Conservation (phyloP, 2,329 filamentous ascomycete species). For the Paecilomyces formosus region DNA sequence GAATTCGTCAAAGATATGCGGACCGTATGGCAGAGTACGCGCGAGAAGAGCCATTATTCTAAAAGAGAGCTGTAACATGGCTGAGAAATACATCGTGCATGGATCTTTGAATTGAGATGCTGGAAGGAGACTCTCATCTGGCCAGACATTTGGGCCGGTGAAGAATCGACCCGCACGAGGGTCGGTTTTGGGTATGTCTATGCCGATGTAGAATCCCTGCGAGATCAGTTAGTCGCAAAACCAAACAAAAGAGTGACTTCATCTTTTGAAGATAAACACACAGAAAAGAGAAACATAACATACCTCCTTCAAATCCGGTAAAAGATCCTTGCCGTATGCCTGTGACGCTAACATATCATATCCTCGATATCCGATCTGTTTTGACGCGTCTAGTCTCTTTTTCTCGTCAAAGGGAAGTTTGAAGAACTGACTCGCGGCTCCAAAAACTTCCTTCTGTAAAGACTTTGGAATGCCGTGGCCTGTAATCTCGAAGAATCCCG, state of each 20-base stretch:
- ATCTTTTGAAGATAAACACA: no score
- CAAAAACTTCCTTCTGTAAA: conserved; percentile 19
- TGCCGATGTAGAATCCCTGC: conserved; percentile 11
- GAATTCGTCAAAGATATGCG: conserved; percentile 34
- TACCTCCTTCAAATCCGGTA: conserved; percentile 9
- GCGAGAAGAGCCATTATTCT: conserved; percentile 38
- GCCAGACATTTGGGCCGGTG: conserved; percentile 40
- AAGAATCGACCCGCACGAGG: conserved; percentile 26
- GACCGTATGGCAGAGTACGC: conserved; percentile 32
- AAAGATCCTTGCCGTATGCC: conserved; percentile 25
- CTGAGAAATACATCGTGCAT: conserved; percentile 34
- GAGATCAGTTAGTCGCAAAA: no score
- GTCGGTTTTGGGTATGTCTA: background rate
- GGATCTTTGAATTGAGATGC: conserved; percentile 28
- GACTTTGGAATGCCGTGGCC: conserved; percentile 22
- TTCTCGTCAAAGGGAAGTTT: conserved; percentile 22
- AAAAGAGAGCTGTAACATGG: conserved; percentile 33
- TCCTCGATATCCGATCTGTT: conserved; percentile 29
- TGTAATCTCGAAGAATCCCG: conserved; percentile 29
- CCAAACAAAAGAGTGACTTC: no score
- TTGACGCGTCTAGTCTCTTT: conserved; percentile 14
- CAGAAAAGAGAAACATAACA: no score
- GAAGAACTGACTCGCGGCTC: conserved; percentile 19
- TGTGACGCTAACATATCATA: conserved; percentile 33
- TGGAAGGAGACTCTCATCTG: conserved; percentile 21